Evolutionary conservation across 2,329 filamentous ascomycete genomes (phyloP).

Genomic region (Blastomyces emzantsi): DNA sequence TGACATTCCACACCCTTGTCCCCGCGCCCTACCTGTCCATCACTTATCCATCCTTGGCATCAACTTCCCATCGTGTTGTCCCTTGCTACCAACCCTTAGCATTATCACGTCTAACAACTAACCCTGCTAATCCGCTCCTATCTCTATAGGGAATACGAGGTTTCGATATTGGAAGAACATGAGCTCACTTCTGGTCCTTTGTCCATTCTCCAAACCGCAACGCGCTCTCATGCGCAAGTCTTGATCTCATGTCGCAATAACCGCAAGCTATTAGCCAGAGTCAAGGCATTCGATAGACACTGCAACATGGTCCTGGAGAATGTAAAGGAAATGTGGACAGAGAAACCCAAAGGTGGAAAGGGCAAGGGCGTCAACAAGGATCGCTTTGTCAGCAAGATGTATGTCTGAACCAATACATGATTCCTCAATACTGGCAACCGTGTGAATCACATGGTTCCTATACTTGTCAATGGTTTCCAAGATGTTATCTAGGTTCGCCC

Average conservation of each 20-base stretch:
- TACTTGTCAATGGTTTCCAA: background rate
- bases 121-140: conserved; percentile 15
- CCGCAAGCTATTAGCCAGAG: conserved; percentile 89
- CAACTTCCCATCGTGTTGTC: conserved; percentile 16
- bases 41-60: conserved; percentile 3
- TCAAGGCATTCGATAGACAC: conserved; percentile 97
- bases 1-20: background rate
- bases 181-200: conserved; percentile 73
- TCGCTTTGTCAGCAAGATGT: conserved; percentile 97
- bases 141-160: conserved; percentile 69
- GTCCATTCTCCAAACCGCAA: conserved; percentile 93
- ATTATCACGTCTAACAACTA: conserved; percentile 14
- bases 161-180: conserved; percentile 70
- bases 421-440: background rate
- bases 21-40: conserved; percentile 15
- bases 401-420: conserved; percentile 28
- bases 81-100: background rate
- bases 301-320: conserved; percentile 99
- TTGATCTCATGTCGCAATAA: conserved; percentile 98
- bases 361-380: conserved; percentile 98
- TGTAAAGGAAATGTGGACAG: conserved; percentile 99
- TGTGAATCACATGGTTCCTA: background rate
- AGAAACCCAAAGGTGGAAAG: conserved; percentile 76
- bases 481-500: conserved; percentile 6
- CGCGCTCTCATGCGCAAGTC: conserved; percentile 88